Conservation (phyloP, 805 yeast genomes). For the Yamadazyma olivae region DNA sequence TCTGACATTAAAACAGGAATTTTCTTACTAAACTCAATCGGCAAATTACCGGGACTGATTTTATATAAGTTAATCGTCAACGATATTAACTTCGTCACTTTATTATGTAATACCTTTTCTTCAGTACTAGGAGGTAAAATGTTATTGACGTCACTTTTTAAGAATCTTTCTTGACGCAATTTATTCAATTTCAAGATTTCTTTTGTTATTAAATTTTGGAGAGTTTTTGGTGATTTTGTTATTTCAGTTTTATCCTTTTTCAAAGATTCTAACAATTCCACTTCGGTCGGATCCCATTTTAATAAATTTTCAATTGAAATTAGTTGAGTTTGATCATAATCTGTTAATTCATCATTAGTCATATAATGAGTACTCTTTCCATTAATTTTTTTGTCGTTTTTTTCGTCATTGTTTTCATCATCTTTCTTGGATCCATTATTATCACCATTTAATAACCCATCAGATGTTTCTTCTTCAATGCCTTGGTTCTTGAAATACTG, state of each 20-base stretch:
- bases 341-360: slow-evolving; percentile 8
- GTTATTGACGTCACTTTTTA: slow-evolving; percentile 23
- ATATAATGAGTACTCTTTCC: slow-evolving; percentile 4
- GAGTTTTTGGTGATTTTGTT: slow-evolving; percentile 22
- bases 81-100: slow-evolving; percentile 26
- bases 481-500: slow-evolving; percentile 12
- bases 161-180: slow-evolving; percentile 39
- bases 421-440: slow-evolving; percentile 5
- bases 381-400: background rate
- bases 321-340: slow-evolving; percentile 10
- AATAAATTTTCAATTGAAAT: slow-evolving; percentile 21
- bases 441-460: background rate
- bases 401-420: slow-evolving; percentile 9
- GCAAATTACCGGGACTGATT: slow-evolving; percentile 21
- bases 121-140: slow-evolving; percentile 22
- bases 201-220: slow-evolving; percentile 34
- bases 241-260: slow-evolving; percentile 22
- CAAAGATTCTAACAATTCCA: slow-evolving; percentile 21
- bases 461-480: slow-evolving; percentile 1
- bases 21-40: slow-evolving; percentile 31
- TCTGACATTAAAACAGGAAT: slow-evolving; percentile 73
- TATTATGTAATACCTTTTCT: slow-evolving; percentile 28
- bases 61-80: slow-evolving; percentile 30
- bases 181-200: slow-evolving; percentile 33
- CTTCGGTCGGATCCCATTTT: slow-evolving; percentile 33